These are phyloP conservation scores for Adansonia madagascariensis DNA, from an alignment of 441 rosid genomes.

Conservation along the genomic window DNA sequence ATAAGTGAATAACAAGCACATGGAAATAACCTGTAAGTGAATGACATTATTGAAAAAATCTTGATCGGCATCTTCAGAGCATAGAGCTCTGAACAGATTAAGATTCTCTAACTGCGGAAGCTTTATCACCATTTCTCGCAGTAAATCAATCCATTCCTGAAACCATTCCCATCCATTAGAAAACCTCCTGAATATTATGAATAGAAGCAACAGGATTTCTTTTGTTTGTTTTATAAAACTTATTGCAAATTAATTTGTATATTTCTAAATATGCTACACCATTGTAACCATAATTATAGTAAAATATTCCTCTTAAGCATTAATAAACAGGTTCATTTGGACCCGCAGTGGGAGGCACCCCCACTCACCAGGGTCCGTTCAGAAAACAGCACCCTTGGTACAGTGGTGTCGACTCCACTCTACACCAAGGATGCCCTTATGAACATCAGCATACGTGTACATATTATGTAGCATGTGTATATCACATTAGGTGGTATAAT, in stretches of 20 bases:
- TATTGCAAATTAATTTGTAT: slow-evolving; percentile 13
- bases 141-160: slow-evolving; percentile 92
- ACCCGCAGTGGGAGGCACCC: slow-evolving; percentile 3
- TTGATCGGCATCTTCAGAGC: slow-evolving; percentile 82
- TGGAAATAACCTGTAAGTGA: slow-evolving; percentile 71
- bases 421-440: neutral
- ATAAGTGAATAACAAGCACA: neutral
- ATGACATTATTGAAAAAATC: slow-evolving; percentile 84
- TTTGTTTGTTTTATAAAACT: neutral
- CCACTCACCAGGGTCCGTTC: neutral
- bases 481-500: neutral
- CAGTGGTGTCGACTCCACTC: neutral
- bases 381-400: neutral
- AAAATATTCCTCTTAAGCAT: neutral
- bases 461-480: neutral
- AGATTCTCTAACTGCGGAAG: slow-evolving; percentile 71
- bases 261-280: slow-evolving; percentile 12
- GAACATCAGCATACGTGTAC: neutral
- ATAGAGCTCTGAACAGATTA: slow-evolving; percentile 60
- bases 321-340: neutral
- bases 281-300: slow-evolving; percentile 4
- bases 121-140: slow-evolving; percentile 77
- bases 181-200: slow-evolving; percentile 12
- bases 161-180: slow-evolving; percentile 29
- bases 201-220: neutral